Conservation (phyloP, 768 basidiomycete species). For the Strobilomyces echinocephalus region DNA sequence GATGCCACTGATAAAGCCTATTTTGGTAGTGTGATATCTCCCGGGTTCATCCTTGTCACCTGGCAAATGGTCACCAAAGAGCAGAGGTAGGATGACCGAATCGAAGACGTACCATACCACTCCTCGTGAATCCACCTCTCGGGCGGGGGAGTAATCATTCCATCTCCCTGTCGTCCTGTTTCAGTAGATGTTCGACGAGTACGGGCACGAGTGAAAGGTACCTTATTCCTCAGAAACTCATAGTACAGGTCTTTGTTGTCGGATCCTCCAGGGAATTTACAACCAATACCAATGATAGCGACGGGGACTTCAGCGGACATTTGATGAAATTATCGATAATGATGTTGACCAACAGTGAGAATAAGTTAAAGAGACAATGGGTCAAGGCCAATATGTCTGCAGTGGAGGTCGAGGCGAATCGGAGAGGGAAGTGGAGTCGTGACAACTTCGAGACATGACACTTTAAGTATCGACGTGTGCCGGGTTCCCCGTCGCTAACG, state of each 20-base stretch:
- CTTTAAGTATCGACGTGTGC: slow-evolving; percentile 7
- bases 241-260: slow-evolving; percentile 30
- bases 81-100: background rate
- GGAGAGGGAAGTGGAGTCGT: background rate
- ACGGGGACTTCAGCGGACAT: slow-evolving; percentile 30
- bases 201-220: background rate
- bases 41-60: slow-evolving; percentile 31
- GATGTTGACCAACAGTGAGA: background rate
- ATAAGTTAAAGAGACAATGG: background rate
- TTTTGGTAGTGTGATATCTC: slow-evolving; percentile 26
- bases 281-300: slow-evolving; percentile 31
- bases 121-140: slow-evolving; percentile 29
- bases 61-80: slow-evolving; percentile 1
- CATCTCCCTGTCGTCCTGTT: slow-evolving; percentile 23
- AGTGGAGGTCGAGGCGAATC: background rate
- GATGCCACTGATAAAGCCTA: slow-evolving; percentile 29
- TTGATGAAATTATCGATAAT: slow-evolving; percentile 7
- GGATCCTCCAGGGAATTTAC: slow-evolving; percentile 31
- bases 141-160: slow-evolving; percentile 24
- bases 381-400: background rate
- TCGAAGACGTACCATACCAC: slow-evolving; percentile 27
- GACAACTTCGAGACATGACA: too few species aligned
- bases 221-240: slow-evolving; percentile 29
- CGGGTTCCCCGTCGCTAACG: background rate
- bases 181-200: background rate